Conservation (phyloP, 306 rosid genomes). For the Vicia faba region DNA sequence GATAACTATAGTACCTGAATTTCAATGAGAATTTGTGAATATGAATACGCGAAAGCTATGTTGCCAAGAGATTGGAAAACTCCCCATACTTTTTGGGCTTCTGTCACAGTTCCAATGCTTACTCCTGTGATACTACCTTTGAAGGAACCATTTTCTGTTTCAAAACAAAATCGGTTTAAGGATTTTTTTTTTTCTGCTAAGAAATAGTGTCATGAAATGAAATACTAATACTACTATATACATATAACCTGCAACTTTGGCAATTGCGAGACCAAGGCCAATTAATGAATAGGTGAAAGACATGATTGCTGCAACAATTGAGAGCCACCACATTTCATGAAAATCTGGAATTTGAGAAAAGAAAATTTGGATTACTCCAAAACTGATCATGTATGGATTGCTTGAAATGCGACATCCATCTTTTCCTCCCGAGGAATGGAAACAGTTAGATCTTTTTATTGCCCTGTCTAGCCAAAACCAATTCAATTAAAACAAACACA, state of each 20-base stretch:
- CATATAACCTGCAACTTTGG: conserved; percentile 54
- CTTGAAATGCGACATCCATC: conserved; percentile 45
- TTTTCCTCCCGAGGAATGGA: conserved; percentile 36
- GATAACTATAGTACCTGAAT: conserved; percentile 48
- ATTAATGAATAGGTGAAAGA: conserved; percentile 56
- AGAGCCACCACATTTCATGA: conserved; percentile 63
- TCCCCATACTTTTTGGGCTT: conserved; percentile 51
- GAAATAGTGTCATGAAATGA: neutral
- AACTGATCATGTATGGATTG: conserved; percentile 48
- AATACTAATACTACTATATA: no score
- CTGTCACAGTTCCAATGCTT: conserved; percentile 39
- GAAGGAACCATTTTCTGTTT: conserved; percentile 49
- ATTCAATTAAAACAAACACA: neutral
- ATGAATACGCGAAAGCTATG: conserved; percentile 67
- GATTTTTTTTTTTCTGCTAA: neutral
- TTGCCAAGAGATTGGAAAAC: conserved; percentile 59
- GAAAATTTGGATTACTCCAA: conserved; percentile 51
- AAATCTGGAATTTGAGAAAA: conserved; percentile 62
- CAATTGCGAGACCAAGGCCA: conserved; percentile 56
- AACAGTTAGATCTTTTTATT: conserved; percentile 46
- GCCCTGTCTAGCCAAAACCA: conserved; percentile 46
- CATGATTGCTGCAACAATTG: conserved; percentile 59
- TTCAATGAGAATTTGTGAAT: conserved; percentile 56
- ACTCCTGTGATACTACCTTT: conserved; percentile 55
- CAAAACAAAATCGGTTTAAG: neutral